Base-by-base conservation (phyloP, 2,329 filamentous ascomycete species). In the Phoma sp. region DNA sequence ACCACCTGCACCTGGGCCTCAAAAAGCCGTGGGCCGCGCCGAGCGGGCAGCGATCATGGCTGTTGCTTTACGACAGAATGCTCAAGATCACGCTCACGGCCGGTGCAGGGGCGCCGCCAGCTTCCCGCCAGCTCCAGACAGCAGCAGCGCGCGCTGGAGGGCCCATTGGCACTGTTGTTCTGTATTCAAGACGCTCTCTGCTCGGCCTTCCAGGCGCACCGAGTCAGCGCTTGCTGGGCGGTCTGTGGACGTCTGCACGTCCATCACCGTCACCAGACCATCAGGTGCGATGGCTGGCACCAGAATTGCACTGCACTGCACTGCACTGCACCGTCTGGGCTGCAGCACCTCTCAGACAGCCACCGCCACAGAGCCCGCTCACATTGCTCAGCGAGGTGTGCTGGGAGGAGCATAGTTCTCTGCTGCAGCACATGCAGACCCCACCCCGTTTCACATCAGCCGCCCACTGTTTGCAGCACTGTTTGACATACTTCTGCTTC, bases 391-490 rank as follows among this genome's bases (percentile, higher is more conserved):
- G 36, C 29, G 7, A 30, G 29, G 29, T 30, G 11, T 11, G 29
- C 29, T 11, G 29, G 7, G 7, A 30, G 13, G 10, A 33, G 9
- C 9, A n/a, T 4, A 33, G 10, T n/a, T 38, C 30, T 23, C 41
- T 50, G 32, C 47, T 42, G 23, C 46, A 11, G 43, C 35, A 29
- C 23, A 45, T 23, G 29, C 36, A 55, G 41, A 46, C 52, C 25
- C 47, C 48, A 46, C 45, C 40, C 32, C 44, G 61, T 66, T 64
- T 64, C 63, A 60, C 42, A 48, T 53, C 46, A 50, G 54, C 50
- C 54, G 32, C 55, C 48, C 46, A 41, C 52, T 42, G 50, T 32
- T 47, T 58, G 57, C 59, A 58, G 52, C 44, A 41, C 47, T 58
- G 57, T 62, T 49, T 58, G 54, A 57, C 44, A 9, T 33, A 14